Evolutionary conservation across 768 basidiomycete species (phyloP), one percentile per base, ranked within the genome.

Genomic region (Clitopilus hobsonii): DNA sequence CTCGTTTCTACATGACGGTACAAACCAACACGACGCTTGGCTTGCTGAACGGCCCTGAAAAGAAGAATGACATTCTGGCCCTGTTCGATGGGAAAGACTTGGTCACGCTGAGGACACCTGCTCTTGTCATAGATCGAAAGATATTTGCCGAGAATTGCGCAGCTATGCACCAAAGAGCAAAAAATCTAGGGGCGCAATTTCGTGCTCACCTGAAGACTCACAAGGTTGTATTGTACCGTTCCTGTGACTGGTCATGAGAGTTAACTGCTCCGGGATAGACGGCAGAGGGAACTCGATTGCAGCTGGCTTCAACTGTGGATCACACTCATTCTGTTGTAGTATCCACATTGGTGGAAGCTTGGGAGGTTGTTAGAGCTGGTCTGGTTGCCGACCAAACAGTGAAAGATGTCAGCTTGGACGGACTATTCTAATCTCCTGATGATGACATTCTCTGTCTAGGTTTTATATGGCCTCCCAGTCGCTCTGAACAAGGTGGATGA

Each of bases 131-230:
- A 58, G 89, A 94, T 70, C 81, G 88, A 23, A 76, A 79, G 7
- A 58, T 84, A 7, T 93, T 94, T 67, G 81, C 81, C 29, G 68
- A 76, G 26, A 94, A 94, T 66, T 93, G 90, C 67, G 78, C 78
- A 10, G 71, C 67, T 55, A 91, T 94, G 86, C 86, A 88, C 59
- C 66, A 73, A 49, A 84, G 81, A 38, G 82, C 88, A 13, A 75
- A 75, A 53, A 74, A 76, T 24, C 88, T 86, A 79, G 85, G 84
- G 1, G 84, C 88, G 14, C 73, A 63, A 7, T 94, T 94, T 67
- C 76, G 92, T 49, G 89, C 86, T 3, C 93, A 94, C 68, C 77
- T 94, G 52, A 95, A 94, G 71, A 89, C 88, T 0, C 88, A 91
- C 66, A 91, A 91, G 77, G 88, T 85, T 64, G 24, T 63, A 30